A percentile compares a stretch with the other conserved stretches of the same genome.
Conservation (phyloP, 164 flowering plant species). For the Buxus sempervirens region DNA sequence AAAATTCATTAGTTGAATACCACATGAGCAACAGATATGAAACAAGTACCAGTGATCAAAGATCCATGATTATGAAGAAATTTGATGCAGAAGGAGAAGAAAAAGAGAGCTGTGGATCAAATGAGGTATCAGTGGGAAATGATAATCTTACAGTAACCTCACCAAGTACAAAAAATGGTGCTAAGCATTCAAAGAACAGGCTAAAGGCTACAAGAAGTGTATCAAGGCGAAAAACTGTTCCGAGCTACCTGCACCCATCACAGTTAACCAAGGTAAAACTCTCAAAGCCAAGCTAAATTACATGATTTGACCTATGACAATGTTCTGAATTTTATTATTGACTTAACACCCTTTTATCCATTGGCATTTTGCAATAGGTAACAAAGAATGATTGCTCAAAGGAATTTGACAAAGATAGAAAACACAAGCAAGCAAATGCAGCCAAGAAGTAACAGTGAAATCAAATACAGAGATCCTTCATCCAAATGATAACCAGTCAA, state of each 20-base stretch:
- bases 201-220: constrained; percentile 35
- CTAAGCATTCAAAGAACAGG: constrained; percentile 25
- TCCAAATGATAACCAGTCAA: constrained; percentile 11
- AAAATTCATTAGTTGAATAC: constrained; percentile 32
- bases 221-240: constrained; percentile 52
- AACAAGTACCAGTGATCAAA: constrained; percentile 19
- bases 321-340: too few relatives aligned
- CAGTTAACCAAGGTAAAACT: constrained; percentile 11
- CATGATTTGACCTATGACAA: too few relatives aligned
- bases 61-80: constrained; percentile 14
- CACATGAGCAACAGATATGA: constrained; percentile 26
- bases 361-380: constrained; percentile 27
- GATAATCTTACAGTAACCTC: constrained; percentile 17
- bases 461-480: constrained; percentile 21
- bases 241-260: constrained; percentile 37
- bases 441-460: constrained; percentile 17
- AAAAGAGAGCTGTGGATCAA: constrained; percentile 82
- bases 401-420: constrained; percentile 28
- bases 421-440: constrained; percentile 27
- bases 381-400: constrained; percentile 25
- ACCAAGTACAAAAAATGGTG: constrained; percentile 8
- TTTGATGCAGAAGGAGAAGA: constrained; percentile 49
- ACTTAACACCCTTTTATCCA: not conserved
- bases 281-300: too few relatives aligned
- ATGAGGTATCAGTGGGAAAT: constrained; percentile 51